Percentiles rank a stretch among this genome's conserved stretches.
These are phyloP conservation scores for Macrotyloma uniflorum DNA, from an alignment of 306 rosid species.

Conservation along the genomic window DNA sequence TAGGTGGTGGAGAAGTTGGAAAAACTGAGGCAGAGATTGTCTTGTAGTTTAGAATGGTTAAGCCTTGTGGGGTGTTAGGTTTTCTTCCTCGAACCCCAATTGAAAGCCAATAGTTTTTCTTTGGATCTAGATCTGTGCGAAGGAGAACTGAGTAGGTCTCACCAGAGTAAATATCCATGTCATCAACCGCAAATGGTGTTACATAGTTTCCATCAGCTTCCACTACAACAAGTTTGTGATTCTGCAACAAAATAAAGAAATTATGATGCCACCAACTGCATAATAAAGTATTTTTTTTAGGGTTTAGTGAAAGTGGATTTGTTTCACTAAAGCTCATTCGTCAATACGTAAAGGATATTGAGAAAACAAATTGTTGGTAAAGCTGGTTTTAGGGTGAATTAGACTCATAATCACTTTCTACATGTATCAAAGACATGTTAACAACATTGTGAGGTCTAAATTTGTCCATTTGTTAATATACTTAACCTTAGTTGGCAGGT, in stretches of 20 bases:
- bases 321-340: too few species aligned
- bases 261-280: too few species aligned
- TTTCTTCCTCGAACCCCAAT: constrained; percentile 66
- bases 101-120: constrained; percentile 74
- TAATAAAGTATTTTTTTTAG: too few species aligned
- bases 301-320: too few species aligned
- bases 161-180: constrained; percentile 83
- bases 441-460: too few species aligned
- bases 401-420: too few species aligned
- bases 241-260: constrained; percentile 33
- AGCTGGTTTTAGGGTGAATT: too few species aligned
- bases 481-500: too few species aligned
- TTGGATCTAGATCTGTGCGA: constrained; percentile 69
- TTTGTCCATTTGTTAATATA: too few species aligned
- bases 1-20: constrained; percentile 65
- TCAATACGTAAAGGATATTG: too few species aligned
- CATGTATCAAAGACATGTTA: too few species aligned
- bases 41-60: constrained; percentile 67
- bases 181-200: constrained; percentile 57
- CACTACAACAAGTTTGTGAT: constrained; percentile 78
- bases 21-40: constrained; percentile 57
- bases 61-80: constrained; percentile 64
- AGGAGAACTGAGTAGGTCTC: constrained; percentile 80
- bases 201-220: constrained; percentile 91
- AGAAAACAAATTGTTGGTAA: too few species aligned